Base-by-base conservation (phyloP, 805 yeast genomes). In the Pichia eremophila region DNA sequence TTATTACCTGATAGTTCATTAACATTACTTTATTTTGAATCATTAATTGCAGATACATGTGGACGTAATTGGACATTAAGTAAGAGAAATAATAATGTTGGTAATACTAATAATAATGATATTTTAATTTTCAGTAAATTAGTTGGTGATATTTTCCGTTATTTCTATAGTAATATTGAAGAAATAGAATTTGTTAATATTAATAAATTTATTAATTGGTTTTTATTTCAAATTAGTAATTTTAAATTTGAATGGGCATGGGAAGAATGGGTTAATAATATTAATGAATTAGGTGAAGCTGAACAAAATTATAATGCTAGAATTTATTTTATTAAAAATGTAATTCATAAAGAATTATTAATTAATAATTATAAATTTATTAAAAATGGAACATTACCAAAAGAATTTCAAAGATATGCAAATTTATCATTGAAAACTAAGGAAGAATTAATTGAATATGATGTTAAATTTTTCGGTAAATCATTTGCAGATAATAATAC, bases 171-270 rank as follows among this genome's bases (percentile, higher is more conserved):
- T 41, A 74, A 85, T 60, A 63, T 85, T 46, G 80, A 75, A 28
- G 66, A 73, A 2, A 68, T 89, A 46, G 96, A 91, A 61, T 80
- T 79, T 57, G 96, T 89, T 64, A 68, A 86, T 46, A 75, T 81
- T 53, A 72, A 78, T 50, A 72, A 90, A 50, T 85, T 78, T 54
- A 70, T 87, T 57, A 91, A 85, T 64, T 93, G 98, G 98, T 82
- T 95, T 71, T 75, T 95, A 1, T 82, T 86, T 47, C 99, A 93
- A 66, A 77, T 93, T 63, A 85, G 95, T 58, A 93, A 91, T 62
- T 93, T 91, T 64, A 89, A 85, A 48, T 93, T 87, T 67, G 86
- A 90, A 36, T 93, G 99, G 99, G 88, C 89, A 61, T 93, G 99
- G 99, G 79, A 78, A 53, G 98, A 90, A 64, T 93, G 99, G 99